A percentile compares a stretch with the other conserved stretches of the same genome.
phyloP scores from a whole-genome alignment of 2,329 filamentous ascomycete genomes.

The Pseudogymnoascus sp. region DNA sequence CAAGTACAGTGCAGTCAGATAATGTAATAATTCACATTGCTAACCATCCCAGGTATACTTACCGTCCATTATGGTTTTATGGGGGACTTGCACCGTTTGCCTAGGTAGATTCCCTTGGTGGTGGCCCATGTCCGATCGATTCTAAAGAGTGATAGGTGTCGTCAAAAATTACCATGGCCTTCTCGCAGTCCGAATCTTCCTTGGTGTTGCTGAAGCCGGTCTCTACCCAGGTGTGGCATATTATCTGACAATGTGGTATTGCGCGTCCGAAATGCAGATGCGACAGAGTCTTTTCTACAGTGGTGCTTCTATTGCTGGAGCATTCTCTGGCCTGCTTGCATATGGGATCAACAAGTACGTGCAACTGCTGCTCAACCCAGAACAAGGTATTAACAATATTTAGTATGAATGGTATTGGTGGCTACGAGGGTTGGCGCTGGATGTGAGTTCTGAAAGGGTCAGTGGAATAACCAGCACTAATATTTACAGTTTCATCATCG shows the following conservation, averaged over 20 bases:
- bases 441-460: slow-evolving; percentile 42
- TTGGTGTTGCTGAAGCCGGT: slow-evolving; percentile 18
- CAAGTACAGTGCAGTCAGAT: not conserved
- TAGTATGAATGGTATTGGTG: slow-evolving; percentile 39
- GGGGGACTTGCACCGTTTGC: slow-evolving; percentile 48
- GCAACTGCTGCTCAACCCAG: not conserved
- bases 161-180: slow-evolving; percentile 56
- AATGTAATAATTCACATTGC: not conserved
- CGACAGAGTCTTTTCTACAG: slow-evolving; percentile 33
- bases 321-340: slow-evolving; percentile 39
- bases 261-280: slow-evolving; percentile 44
- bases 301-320: slow-evolving; percentile 32
- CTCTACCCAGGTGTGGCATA: slow-evolving; percentile 31
- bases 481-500: slow-evolving; percentile 36
- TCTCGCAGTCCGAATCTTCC: slow-evolving; percentile 31
- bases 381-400: slow-evolving; percentile 16
- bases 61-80: slow-evolving; percentile 33
- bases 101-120: slow-evolving; percentile 30
- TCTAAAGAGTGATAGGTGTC: slow-evolving; percentile 50
- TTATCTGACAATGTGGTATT: slow-evolving; percentile 51
- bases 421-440: slow-evolving; percentile 39
- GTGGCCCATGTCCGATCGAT: slow-evolving; percentile 57
- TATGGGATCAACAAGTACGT: slow-evolving; percentile 32
- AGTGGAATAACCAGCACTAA: not conserved
- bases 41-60: slow-evolving; percentile 33